A percentile compares a stretch with the other conserved stretches of the same genome.
phyloP scores from a whole-genome alignment of 495 filamentous ascomycete genomes.

The Penicillium soppii region DNA sequence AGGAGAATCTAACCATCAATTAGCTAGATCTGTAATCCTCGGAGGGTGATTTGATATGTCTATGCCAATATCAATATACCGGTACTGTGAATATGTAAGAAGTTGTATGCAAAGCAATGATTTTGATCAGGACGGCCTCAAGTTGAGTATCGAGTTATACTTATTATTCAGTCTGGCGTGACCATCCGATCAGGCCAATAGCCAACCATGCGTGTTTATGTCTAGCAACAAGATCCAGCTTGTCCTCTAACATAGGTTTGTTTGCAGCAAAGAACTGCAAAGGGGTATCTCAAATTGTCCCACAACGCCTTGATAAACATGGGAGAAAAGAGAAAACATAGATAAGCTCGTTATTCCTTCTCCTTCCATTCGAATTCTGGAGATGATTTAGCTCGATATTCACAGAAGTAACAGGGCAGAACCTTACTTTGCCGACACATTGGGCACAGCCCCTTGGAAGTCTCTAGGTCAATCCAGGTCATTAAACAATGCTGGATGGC shows the following conservation, averaged over 20 bases:
- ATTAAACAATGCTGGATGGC: conserved; percentile 79
- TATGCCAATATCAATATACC: too few relatives aligned
- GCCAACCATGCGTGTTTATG: too few relatives aligned
- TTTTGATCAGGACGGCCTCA: too few relatives aligned
- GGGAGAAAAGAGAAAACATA: not conserved
- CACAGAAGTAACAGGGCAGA: conserved; percentile 3
- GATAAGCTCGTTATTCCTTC: conserved; percentile 35
- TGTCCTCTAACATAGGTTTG: not conserved
- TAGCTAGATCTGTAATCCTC: too few relatives aligned
- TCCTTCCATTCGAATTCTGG: conserved; percentile 71
- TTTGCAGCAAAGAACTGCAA: not conserved
- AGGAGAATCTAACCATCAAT: too few relatives aligned
- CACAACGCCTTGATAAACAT: conserved; percentile 12
- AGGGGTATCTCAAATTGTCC: conserved; percentile 11
- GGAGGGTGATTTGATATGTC: too few relatives aligned
- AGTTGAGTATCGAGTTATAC: too few relatives aligned
- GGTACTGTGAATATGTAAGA: too few relatives aligned
- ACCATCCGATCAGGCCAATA: too few relatives aligned
- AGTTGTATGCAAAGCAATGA: too few relatives aligned
- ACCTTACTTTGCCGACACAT: conserved; percentile 94
- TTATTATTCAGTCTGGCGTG: too few relatives aligned
- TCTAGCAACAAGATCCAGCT: not conserved
- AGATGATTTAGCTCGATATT: conserved; percentile 20
- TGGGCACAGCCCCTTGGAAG: conserved; percentile 89
- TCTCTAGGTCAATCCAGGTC: conserved; percentile 94